Evolutionary conservation across 257 asterid genomes (phyloP), one percentile per base, ranked within the genome.

Genomic region (Forsythia viridissima): DNA sequence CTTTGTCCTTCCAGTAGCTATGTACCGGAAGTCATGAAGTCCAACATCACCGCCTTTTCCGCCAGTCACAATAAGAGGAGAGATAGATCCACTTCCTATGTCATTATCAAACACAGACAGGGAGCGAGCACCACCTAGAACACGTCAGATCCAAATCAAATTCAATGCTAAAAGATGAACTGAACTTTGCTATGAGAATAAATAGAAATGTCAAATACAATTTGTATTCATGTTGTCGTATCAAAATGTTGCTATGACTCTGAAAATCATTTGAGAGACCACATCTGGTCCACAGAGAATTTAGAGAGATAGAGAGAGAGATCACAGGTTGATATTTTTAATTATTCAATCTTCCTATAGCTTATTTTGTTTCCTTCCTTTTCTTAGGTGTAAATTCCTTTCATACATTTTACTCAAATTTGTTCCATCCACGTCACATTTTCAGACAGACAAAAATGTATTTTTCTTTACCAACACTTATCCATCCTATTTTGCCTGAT

Each of bases 31-130:
- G 86, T 96, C 99, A 70, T 96, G 99, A 79, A 96, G 95, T 82
- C 99, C 99, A 75, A 96, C 92, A 87, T 96, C 97, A 76, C 98
- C 99, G 42, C 89, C 86, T 87, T 88, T 92, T 75, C 99, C 99
- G 4, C 99, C 99, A 4, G 98, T 96, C 80, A 93, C 84, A 82
- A 96, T 92, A 71, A 96, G 92, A 46, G 97, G 98, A 70, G 99
- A 95, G 69, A 95, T 85, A 38, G 98, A 95, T 55, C 99, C 97
- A 66, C 98, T 92, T 78, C 99, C 99, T 75, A 96, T 85, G 86
- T 96, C 97, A 70, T 91, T 93, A 77, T 93, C 97, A 75, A 93
- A 96, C 81, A 92, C 97, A 42, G 97, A 84, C 42, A 96, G 93
- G 65, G 97, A 90, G 63, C 88, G 88, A 18, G 98, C 97, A 77